Evolutionary conservation across 1,284 basidiomycete species (phyloP).

Genomic region (Rhodotorula sp.): DNA sequence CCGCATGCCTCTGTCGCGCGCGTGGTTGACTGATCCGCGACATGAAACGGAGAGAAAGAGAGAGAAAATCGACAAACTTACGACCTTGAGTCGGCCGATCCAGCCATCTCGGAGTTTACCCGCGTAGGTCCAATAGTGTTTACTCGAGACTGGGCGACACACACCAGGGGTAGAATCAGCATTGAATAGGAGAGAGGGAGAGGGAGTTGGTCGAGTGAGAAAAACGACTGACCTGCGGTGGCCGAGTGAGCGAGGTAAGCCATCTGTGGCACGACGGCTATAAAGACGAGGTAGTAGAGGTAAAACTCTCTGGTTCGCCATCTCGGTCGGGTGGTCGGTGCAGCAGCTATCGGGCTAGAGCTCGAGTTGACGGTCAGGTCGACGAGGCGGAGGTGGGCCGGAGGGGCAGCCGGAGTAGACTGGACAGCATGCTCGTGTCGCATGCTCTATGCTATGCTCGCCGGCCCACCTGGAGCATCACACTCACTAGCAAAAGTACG

Average conservation of each 20-base stretch:
- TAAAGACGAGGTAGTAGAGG: conserved; percentile 67
- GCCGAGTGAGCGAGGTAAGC: conserved; percentile 73
- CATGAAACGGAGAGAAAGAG: no score
- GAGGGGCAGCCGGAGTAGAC: neutral
- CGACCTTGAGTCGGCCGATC: conserved; percentile 53
- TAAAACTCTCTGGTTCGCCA: conserved; percentile 84
- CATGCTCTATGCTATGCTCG: no score
- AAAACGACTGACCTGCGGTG: conserved; percentile 62
- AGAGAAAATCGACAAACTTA: conserved; percentile 44
- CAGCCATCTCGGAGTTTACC: conserved; percentile 60
- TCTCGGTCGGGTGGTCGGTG: conserved; percentile 44
- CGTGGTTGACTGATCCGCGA: no score
- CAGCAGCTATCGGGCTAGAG: neutral
- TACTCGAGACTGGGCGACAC: neutral
- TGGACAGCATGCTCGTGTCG: neutral
- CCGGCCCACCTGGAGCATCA: no score
- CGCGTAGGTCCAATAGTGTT: conserved; percentile 14
- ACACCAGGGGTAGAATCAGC: no score
- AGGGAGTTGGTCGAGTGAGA: neutral
- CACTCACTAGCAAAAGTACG: no score
- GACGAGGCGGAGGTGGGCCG: conserved; percentile 1
- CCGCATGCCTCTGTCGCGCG: no score
- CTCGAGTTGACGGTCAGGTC: conserved; percentile 29
- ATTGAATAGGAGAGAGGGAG: no score
- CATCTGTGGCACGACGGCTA: conserved; percentile 70